These are phyloP conservation scores for Umbelopsis isabellina DNA, from an alignment of 192 early-diverging fungal genomes.

Conservation along the genomic window DNA sequence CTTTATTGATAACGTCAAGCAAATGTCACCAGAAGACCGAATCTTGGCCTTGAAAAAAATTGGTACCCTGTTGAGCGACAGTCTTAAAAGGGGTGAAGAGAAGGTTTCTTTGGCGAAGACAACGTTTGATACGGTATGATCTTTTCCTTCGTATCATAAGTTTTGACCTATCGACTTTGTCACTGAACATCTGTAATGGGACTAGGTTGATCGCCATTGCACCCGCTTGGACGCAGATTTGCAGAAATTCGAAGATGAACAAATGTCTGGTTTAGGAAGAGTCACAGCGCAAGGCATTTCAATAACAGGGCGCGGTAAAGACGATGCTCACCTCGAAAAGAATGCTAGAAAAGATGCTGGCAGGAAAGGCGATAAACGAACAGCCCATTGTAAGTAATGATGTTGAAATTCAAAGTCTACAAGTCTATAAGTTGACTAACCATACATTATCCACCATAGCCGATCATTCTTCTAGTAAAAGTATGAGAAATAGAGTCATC, in stretches of 20 bases:
- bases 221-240: constrained; percentile 90
- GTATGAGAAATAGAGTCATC: background rate
- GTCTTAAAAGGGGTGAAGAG: constrained; percentile 87
- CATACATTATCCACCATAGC: background rate
- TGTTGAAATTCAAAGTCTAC: background rate
- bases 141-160: background rate
- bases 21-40: constrained; percentile 55
- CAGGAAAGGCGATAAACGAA: constrained; percentile 19
- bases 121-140: constrained; percentile 85
- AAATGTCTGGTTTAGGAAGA: constrained; percentile 66
- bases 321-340: constrained; percentile 24
- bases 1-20: constrained; percentile 70
- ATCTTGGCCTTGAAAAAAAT: constrained; percentile 57
- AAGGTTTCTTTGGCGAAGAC: constrained; percentile 92
- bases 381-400: background rate
- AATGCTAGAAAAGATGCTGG: constrained; percentile 20
- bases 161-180: background rate
- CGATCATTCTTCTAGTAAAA: constrained; percentile 13
- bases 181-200: too few species aligned
- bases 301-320: constrained; percentile 34
- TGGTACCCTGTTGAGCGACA: constrained; percentile 66
- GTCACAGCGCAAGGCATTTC: constrained; percentile 35
- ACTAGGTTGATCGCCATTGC: constrained; percentile 85
- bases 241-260: constrained; percentile 89
- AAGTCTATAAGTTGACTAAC: background rate